These are phyloP conservation scores for Mycena floridula DNA, from an alignment of 768 basidiomycete species.

Conservation along the genomic window DNA sequence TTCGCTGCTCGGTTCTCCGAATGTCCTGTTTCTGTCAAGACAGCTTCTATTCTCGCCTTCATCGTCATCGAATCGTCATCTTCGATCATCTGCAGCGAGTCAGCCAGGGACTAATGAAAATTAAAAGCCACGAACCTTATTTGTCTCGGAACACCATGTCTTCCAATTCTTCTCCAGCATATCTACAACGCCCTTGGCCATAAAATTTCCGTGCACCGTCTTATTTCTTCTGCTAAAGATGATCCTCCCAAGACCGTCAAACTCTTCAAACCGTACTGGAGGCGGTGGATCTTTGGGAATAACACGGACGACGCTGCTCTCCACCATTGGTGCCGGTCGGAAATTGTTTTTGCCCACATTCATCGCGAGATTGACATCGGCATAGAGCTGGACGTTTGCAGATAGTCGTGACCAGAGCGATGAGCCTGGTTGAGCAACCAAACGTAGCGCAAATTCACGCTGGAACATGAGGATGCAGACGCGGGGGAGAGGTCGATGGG, in stretches of 20 bases:
- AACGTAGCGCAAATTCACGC: conserved; percentile 92
- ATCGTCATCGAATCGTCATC: no score
- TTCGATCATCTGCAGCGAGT: no score
- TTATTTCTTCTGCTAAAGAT: conserved; percentile 89
- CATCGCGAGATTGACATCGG: conserved; percentile 94
- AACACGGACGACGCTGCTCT: conserved; percentile 86
- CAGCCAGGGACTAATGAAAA: no score
- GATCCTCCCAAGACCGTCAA: conserved; percentile 91
- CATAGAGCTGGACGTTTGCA: conserved; percentile 96
- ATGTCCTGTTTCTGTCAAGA: no score
- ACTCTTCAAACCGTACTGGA: conserved; percentile 93
- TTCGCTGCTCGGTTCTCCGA: no score
- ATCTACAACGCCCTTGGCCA: conserved; percentile 90
- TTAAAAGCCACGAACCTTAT: no score
- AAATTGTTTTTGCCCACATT: conserved; percentile 97
- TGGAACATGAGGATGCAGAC: conserved; percentile 99
- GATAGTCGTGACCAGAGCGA: conserved; percentile 90
- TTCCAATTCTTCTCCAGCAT: conserved; percentile 94
- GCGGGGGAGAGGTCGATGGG: conserved; percentile 91
- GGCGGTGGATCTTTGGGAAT: conserved; percentile 94
- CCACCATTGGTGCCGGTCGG: conserved; percentile 91
- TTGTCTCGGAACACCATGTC: no score
- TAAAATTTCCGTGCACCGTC: conserved; percentile 82
- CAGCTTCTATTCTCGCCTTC: no score
- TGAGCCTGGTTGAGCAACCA: conserved; percentile 80